Evolutionary conservation across 345 rosid species (phyloP).

Genomic region (Populus ilicifolia): DNA sequence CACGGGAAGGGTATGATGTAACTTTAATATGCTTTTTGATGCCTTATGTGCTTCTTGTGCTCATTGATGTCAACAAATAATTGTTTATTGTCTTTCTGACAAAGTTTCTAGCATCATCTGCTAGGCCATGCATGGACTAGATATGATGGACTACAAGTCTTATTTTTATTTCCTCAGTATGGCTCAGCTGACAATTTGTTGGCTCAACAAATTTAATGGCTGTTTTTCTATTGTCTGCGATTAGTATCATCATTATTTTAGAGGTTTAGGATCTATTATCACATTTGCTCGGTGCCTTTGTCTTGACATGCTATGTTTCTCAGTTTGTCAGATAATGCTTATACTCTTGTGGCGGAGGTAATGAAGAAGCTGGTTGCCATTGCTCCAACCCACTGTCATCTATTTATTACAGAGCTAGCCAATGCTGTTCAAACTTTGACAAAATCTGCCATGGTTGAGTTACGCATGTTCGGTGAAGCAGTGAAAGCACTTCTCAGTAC

Average conservation of each 20-base stretch:
- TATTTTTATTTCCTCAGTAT: no score
- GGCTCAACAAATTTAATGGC: no score
- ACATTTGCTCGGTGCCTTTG: not conserved
- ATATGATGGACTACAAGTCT: no score
- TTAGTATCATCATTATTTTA: no score
- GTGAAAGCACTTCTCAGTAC: constrained; percentile 72
- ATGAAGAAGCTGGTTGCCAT: constrained; percentile 78
- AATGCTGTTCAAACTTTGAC: constrained; percentile 63
- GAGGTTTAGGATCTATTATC: not conserved
- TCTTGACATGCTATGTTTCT: constrained; percentile 17
- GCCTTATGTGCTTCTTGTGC: no score
- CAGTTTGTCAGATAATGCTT: constrained; percentile 95
- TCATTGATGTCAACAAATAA: no score
- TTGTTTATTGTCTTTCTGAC: no score
- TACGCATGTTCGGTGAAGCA: constrained; percentile 73
- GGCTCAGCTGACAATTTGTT: no score
- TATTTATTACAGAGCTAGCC: constrained; percentile 78
- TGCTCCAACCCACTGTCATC: constrained; percentile 75
- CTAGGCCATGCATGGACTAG: no score
- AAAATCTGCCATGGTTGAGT: constrained; percentile 75
- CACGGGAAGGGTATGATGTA: constrained; percentile 74
- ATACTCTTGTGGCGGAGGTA: constrained; percentile 82
- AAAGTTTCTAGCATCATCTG: no score
- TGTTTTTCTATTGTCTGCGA: no score
- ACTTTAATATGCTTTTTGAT: not conserved